These are phyloP conservation scores for Xylaria multiplex DNA, from an alignment of 2,329 filamentous ascomycete genomes.

Conservation along the genomic window DNA sequence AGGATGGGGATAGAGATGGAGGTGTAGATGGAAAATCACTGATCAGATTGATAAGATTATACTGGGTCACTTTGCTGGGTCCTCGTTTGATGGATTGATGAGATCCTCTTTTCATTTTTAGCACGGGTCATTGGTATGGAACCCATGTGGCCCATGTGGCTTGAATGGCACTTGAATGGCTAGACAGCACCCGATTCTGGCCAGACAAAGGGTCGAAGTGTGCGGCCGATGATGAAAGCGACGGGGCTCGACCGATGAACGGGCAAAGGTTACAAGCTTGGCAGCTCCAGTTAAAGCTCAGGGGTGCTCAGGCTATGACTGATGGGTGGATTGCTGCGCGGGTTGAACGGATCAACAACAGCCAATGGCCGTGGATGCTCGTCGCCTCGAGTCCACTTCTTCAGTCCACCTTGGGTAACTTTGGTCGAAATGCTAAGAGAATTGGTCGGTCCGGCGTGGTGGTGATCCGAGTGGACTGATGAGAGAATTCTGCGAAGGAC, in stretches of 20 bases:
- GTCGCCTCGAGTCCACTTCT: conserved; percentile 11
- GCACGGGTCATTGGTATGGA: neutral
- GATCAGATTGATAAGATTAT: conserved; percentile 55
- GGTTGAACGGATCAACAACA: neutral
- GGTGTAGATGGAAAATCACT: conserved; percentile 46
- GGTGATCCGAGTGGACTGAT: conserved; percentile 36
- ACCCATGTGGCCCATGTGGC: conserved; percentile 15
- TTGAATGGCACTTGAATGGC: neutral
- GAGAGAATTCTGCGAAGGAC: conserved; percentile 10
- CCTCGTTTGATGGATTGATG: conserved; percentile 15
- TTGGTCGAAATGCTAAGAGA: neutral
- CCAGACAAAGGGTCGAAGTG: too few relatives aligned
- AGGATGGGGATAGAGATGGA: conserved; percentile 21
- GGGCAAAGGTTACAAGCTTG: neutral
- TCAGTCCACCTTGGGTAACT: too few relatives aligned
- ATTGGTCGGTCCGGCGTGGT: conserved; percentile 27
- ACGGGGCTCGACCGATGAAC: neutral
- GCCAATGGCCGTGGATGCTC: conserved; percentile 10
- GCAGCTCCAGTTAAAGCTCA: neutral
- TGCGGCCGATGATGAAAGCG: neutral
- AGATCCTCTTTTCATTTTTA: neutral
- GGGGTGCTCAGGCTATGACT: conserved; percentile 1
- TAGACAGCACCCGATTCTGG: neutral
- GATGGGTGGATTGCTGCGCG: conserved; percentile 17
- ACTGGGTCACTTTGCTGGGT: conserved; percentile 30